Conservation (phyloP, 2,329 filamentous ascomycete species). For the Pseudohalonectria lignicola region DNA sequence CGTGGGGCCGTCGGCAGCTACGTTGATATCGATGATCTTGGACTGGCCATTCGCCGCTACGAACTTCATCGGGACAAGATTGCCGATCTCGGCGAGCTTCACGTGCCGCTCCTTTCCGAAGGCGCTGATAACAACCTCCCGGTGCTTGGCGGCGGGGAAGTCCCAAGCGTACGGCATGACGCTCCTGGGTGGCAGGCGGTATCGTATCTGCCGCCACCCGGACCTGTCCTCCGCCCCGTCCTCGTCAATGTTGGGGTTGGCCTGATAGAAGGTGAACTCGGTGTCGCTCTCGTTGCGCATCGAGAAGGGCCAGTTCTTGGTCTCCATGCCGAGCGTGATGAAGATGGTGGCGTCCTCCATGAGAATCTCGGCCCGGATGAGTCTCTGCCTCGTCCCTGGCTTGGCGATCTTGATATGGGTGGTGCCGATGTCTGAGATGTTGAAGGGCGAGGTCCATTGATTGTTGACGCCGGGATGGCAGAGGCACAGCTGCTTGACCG, state of each 20-base stretch:
- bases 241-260: constrained; percentile 85
- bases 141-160: constrained; percentile 93
- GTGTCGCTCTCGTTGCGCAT: constrained; percentile 97
- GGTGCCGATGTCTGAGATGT: constrained; percentile 88
- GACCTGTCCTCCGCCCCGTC: constrained; percentile 75
- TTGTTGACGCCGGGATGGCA: constrained; percentile 93
- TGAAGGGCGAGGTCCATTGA: constrained; percentile 96
- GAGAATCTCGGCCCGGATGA: constrained; percentile 79
- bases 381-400: constrained; percentile 75
- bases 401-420: constrained; percentile 91
- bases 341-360: constrained; percentile 93
- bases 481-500: constrained; percentile 79
- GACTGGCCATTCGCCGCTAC: constrained; percentile 54
- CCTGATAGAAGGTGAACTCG: constrained; percentile 94
- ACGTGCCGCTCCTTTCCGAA: constrained; percentile 79
- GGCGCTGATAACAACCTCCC: constrained; percentile 76
- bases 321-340: constrained; percentile 80
- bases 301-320: constrained; percentile 94
- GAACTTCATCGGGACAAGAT: constrained; percentile 88
- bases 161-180: constrained; percentile 99
- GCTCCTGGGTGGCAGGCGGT: constrained; percentile 82
- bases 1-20: constrained; percentile 88
- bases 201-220: constrained; percentile 85
- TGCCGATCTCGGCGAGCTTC: constrained; percentile 92
- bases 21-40: constrained; percentile 94